Evolutionary conservation across 345 rosid species (phyloP).

Genomic region (Moricandia moricandioides): DNA sequence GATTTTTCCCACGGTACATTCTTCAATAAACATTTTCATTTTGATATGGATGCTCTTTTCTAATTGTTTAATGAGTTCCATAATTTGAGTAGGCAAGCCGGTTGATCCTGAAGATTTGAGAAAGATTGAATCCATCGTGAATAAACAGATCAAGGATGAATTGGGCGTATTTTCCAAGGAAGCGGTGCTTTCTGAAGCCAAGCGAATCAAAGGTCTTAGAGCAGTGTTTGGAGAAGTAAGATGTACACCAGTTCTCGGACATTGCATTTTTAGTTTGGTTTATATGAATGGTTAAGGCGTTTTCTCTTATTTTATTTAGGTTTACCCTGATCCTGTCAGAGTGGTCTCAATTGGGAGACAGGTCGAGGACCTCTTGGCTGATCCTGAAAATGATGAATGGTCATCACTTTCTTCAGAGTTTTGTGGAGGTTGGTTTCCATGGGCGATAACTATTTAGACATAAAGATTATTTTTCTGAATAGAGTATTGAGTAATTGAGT

Average conservation of each 20-base stretch:
- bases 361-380: slow-evolving; percentile 68
- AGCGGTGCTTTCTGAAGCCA: slow-evolving; percentile 60
- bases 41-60: background rate
- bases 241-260: background rate
- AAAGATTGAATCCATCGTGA: slow-evolving; percentile 8
- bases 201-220: slow-evolving; percentile 61
- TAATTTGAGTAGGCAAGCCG: slow-evolving; percentile 26
- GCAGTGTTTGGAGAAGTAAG: slow-evolving; percentile 87
- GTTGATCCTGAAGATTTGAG: background rate
- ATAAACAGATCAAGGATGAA: background rate
- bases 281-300: background rate
- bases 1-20: slow-evolving; percentile 66
- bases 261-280: background rate
- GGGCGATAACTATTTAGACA: background rate
- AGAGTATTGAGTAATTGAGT: slow-evolving; percentile 11
- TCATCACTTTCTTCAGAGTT: slow-evolving; percentile 63
- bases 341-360: slow-evolving; percentile 70
- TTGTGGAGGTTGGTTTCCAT: slow-evolving; percentile 62
- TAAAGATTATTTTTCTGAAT: slow-evolving; percentile 14
- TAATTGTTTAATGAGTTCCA: background rate
- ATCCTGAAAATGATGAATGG: slow-evolving; percentile 78
- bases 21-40: background rate
- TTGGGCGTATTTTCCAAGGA: slow-evolving; percentile 22
- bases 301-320: slow-evolving; percentile 35
- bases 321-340: slow-evolving; percentile 77